Base-by-base conservation (phyloP, 345 rosid species). In the Tarenaya hassleriana region DNA sequence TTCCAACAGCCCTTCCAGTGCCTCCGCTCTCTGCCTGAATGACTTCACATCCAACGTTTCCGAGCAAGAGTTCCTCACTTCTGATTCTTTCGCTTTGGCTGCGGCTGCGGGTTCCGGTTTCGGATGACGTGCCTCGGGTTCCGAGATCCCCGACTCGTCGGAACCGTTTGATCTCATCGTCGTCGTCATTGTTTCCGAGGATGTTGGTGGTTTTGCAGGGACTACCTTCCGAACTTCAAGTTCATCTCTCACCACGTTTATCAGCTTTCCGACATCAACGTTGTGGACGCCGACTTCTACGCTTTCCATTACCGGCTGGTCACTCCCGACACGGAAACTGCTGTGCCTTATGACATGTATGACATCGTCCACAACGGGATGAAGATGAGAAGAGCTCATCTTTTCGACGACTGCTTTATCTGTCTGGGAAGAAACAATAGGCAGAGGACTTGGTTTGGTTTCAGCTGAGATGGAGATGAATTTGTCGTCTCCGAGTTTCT, bases 1-100 rank as follows among this genome's bases (percentile, higher is more conserved):
- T 61, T 88, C 98, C 8, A 92, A 47, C 14, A 92, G 90, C 53
- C 96, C 98, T 75, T 92, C 98, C 27, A 92, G 95, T 42, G 96
- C 98, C 4, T 92, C 98, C 12, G 98, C 98, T 72, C 95, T 83
- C 71, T 92, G 96, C 75, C 95, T 77, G 66, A 75, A 92, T 4
- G 96, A 88, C 62, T 81, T 92, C 4, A 88, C 71, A 65, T 88
- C 96, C 71, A 88, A 51, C 8, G 50, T 77, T 69, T 88, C 95
- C 69, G 70, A 43, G 66, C 73, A 77, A 10, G 83, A 62, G 63
- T 67, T 69, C 64, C 68, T 76, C 8, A 40, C 52, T 58, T 77
- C 95, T 12, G 73, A 60, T 56, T 72, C 89, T 17, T 70, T 76
- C n/a, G n/a, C n/a, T n/a, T n/a, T n/a, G n/a, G n/a, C n/a, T n/a